These are phyloP conservation scores for Nicotiana knightiana DNA, from an alignment of 257 asterid species.

Conservation along the genomic window DNA sequence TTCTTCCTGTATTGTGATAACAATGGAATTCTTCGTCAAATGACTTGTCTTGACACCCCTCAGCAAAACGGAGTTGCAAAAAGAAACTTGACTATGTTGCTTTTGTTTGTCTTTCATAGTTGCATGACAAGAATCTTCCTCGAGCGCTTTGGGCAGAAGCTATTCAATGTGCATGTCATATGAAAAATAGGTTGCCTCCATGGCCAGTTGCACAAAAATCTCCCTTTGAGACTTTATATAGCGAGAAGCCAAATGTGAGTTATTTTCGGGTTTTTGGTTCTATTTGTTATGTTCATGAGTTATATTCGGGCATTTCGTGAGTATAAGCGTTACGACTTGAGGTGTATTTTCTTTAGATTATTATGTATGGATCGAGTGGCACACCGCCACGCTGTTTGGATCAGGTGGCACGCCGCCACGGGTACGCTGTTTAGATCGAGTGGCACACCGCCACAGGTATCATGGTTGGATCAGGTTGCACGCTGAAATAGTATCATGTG, in stretches of 20 bases:
- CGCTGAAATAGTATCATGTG: no score
- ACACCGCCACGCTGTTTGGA: no score
- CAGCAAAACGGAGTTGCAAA: neutral
- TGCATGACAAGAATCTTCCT: slow-evolving; percentile 15
- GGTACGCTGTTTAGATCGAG: no score
- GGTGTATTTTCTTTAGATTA: no score
- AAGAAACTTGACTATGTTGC: neutral
- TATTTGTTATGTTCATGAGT: slow-evolving; percentile 3
- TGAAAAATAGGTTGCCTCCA: slow-evolving; percentile 7
- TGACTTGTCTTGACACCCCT: neutral
- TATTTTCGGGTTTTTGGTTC: slow-evolving; percentile 13
- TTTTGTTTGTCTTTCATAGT: neutral
- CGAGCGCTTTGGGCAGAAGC: slow-evolving; percentile 11
- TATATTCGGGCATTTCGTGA: no score
- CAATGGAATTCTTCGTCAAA: neutral
- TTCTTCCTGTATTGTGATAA: neutral
- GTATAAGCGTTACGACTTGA: no score
- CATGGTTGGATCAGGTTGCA: no score
- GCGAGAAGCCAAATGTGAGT: slow-evolving; percentile 8
- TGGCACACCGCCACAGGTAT: no score
- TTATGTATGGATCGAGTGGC: no score
- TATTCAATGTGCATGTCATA: slow-evolving; percentile 9
- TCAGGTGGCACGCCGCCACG: no score
- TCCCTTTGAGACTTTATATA: slow-evolving; percentile 9
- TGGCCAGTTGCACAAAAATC: slow-evolving; percentile 8